Conservation (phyloP, 2,329 filamentous ascomycete species). For the Pseudogymnoascus sp. region DNA sequence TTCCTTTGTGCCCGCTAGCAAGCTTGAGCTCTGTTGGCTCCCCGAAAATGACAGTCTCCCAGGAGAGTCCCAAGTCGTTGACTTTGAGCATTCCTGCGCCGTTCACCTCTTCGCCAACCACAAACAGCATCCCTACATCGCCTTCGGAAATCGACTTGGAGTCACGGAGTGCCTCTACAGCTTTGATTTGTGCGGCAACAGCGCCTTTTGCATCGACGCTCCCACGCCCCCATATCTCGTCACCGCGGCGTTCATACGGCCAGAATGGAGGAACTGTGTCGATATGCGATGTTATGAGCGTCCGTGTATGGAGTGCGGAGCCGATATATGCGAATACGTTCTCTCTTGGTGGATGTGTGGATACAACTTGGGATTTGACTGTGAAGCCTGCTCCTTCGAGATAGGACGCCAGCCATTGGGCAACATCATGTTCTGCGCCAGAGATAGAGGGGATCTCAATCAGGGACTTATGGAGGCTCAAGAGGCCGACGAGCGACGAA, state of each 20-base stretch:
- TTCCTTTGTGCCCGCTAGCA: constrained; percentile 87
- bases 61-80: constrained; percentile 41
- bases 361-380: constrained; percentile 50
- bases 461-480: constrained; percentile 56
- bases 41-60: constrained; percentile 76
- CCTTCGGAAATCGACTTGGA: constrained; percentile 34
- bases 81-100: constrained; percentile 72
- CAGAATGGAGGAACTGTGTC: constrained; percentile 52
- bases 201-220: constrained; percentile 65
- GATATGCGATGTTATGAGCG: constrained; percentile 56
- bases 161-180: constrained; percentile 49
- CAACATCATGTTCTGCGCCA: constrained; percentile 52
- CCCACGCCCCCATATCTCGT: constrained; percentile 62
- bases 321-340: constrained; percentile 58
- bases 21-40: constrained; percentile 88
- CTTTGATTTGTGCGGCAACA: constrained; percentile 67
- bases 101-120: constrained; percentile 74
- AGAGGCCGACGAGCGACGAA: constrained; percentile 33
- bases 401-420: constrained; percentile 49
- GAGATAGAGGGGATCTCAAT: constrained; percentile 56
- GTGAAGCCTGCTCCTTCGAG: constrained; percentile 51
- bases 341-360: constrained; percentile 27
- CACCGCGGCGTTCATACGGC: constrained; percentile 30
- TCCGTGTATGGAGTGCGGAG: constrained; percentile 39
- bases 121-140: constrained; percentile 55